These are phyloP conservation scores for Brasenia schreberi DNA, from an alignment of 164 flowering plant genomes.

Conservation along the genomic window DNA sequence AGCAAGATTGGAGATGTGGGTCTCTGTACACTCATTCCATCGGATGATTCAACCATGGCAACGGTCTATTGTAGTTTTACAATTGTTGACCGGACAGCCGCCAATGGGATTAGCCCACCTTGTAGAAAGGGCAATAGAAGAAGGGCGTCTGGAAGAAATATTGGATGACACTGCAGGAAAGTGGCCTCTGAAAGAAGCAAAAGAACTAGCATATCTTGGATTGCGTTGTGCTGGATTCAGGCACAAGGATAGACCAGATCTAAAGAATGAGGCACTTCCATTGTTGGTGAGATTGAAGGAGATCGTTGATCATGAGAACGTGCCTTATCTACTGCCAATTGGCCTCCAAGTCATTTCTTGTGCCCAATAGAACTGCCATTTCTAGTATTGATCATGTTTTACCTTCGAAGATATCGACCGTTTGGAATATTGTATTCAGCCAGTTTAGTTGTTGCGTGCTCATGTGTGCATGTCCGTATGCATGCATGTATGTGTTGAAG, in stretches of 20 bases:
- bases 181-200: constrained; percentile 63
- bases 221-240: constrained; percentile 48
- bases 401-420: too few species aligned
- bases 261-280: constrained; percentile 57
- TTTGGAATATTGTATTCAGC: too few species aligned
- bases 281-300: constrained; percentile 43
- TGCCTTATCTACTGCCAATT: too few species aligned
- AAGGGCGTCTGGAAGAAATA: constrained; percentile 26
- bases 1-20: too few species aligned
- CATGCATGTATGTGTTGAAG: too few species aligned
- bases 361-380: too few species aligned
- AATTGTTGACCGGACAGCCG: constrained; percentile 43
- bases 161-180: constrained; percentile 47
- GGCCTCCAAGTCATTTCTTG: too few species aligned
- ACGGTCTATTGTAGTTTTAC: constrained; percentile 34
- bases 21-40: too few species aligned
- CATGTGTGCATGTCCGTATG: too few species aligned
- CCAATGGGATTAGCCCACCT: constrained; percentile 37
- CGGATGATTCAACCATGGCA: too few species aligned
- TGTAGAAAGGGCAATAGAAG: constrained; percentile 39
- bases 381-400: too few species aligned
- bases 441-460: too few species aligned
- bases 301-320: constrained; percentile 14
- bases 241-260: constrained; percentile 84
- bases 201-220: constrained; percentile 48